phyloP scores from a whole-genome alignment of 176 grass and related monocot species.

The Elaeis guineensis region DNA sequence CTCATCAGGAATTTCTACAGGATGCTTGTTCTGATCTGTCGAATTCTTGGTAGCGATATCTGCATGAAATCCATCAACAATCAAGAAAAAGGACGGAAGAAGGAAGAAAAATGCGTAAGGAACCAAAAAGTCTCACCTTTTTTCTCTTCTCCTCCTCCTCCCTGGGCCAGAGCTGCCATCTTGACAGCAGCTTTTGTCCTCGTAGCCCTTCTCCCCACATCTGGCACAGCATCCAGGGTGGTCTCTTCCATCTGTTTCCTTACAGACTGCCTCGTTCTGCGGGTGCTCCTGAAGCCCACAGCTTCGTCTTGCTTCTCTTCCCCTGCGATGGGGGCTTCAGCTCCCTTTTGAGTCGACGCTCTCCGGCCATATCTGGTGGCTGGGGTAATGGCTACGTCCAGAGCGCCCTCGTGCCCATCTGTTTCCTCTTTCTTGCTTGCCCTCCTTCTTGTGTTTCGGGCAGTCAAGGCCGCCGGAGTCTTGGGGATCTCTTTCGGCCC shows the following conservation, averaged over 20 bases:
- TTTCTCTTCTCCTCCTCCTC: constrained; percentile 26
- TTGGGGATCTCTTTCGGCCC: constrained; percentile 6
- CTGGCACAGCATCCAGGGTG: background rate
- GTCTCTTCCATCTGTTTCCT: constrained; percentile 9
- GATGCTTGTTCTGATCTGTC: no score
- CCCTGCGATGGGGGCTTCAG: background rate
- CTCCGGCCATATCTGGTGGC: background rate
- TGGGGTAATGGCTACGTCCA: constrained; percentile 20
- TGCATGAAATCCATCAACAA: no score
- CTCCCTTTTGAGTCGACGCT: constrained; percentile 13
- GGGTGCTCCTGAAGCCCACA: background rate
- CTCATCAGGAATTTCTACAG: no score
- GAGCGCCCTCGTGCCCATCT: background rate
- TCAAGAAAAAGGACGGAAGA: no score
- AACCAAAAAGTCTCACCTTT: constrained; percentile 15
- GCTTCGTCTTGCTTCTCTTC: background rate
- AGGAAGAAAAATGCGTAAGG: no score
- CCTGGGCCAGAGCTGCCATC: constrained; percentile 26
- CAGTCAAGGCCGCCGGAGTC: constrained; percentile 4
- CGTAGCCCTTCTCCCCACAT: constrained; percentile 14
- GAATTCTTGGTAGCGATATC: no score
- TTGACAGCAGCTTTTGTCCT: constrained; percentile 5
- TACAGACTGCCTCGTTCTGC: constrained; percentile 9
- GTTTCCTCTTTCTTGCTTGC: constrained; percentile 4
- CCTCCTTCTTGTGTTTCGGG: background rate